These are phyloP conservation scores for Aspergillus avenaceus DNA, from an alignment of 495 filamentous ascomycete species.

Conservation along the genomic window DNA sequence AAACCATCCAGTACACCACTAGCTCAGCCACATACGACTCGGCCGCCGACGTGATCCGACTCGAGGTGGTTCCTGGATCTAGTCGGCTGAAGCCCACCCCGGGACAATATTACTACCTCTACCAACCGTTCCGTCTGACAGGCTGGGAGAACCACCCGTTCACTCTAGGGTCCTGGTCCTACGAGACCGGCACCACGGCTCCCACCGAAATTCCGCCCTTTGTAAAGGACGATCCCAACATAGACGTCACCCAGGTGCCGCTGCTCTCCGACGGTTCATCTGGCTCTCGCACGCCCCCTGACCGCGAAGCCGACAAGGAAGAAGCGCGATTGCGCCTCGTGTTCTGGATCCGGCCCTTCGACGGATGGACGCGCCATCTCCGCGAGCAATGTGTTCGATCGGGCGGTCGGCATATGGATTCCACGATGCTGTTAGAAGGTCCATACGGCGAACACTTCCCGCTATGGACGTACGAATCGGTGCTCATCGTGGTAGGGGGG, in stretches of 20 bases:
- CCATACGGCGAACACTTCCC: conserved; percentile 52
- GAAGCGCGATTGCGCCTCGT: conserved; percentile 20
- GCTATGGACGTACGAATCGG: conserved; percentile 44
- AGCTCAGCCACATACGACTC: conserved; percentile 42
- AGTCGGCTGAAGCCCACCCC: conserved; percentile 33
- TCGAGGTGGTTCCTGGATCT: conserved; percentile 37
- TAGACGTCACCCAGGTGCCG: conserved; percentile 28
- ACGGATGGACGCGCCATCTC: conserved; percentile 46
- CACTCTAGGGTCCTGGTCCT: conserved; percentile 46
- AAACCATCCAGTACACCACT: conserved; percentile 19
- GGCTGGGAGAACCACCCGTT: conserved; percentile 62
- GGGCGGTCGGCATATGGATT: conserved; percentile 9
- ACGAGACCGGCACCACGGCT: conserved; percentile 5
- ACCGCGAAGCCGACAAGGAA: not conserved
- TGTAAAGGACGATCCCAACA: not conserved
- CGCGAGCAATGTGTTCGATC: conserved; percentile 32
- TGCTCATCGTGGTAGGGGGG: conserved; percentile 57
- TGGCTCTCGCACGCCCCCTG: not conserved
- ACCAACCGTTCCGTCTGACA: conserved; percentile 43
- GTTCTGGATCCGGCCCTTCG: conserved; percentile 46
- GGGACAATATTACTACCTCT: conserved; percentile 55
- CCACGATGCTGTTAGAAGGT: conserved; percentile 49
- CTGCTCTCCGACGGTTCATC: conserved; percentile 23
- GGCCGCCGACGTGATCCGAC: conserved; percentile 45
- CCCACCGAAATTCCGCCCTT: not conserved